A percentile compares a stretch with the other conserved stretches of the same genome.
phyloP scores from a whole-genome alignment of 495 filamentous ascomycete genomes.

The Neurospora intermedia region DNA sequence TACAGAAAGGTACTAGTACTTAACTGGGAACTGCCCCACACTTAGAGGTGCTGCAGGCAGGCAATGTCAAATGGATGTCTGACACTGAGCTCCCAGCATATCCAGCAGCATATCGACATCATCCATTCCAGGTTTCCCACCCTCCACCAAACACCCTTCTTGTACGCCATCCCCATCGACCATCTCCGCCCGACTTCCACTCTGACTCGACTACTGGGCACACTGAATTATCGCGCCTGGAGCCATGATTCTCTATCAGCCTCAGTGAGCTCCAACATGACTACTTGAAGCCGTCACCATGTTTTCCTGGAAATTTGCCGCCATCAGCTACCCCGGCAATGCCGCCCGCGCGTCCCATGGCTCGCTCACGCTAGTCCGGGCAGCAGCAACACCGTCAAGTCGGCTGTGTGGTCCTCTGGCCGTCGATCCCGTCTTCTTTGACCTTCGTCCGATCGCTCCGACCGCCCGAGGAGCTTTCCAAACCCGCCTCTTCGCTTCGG shows the following conservation, averaged over 20 bases:
- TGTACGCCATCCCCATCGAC: background rate
- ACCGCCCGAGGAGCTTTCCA: background rate
- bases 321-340: constrained; percentile 18
- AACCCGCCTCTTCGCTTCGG: constrained; percentile 12
- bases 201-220: background rate
- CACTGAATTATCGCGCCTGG: background rate
- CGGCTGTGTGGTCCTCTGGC: constrained; percentile 1
- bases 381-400: constrained; percentile 21
- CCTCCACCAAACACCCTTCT: background rate
- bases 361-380: constrained; percentile 3
- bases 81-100: background rate
- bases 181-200: background rate
- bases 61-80: background rate
- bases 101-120: background rate
- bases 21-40: background rate
- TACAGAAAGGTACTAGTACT: background rate
- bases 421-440: background rate
- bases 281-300: constrained; percentile 8
- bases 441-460: background rate
- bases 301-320: constrained; percentile 23
- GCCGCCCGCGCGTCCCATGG: constrained; percentile 8
- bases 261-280: constrained; percentile 18
- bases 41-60: background rate
- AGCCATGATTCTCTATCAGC: background rate
- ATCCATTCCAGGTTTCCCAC: background rate